Conservation (phyloP, 2,329 filamentous ascomycete species). For the Fusarium mundagurra region DNA sequence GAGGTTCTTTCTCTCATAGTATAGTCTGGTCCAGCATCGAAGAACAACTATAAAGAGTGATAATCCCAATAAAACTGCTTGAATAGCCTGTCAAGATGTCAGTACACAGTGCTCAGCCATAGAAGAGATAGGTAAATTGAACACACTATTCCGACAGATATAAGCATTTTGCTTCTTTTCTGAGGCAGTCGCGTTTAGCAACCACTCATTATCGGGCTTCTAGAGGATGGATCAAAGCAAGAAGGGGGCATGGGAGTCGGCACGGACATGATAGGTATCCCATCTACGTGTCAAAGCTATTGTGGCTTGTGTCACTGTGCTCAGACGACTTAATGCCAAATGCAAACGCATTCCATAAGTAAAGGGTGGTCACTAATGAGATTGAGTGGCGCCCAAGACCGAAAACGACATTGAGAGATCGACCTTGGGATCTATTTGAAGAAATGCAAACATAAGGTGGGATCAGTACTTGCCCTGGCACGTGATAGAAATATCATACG, state of each 20-base stretch:
- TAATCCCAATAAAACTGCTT: neutral
- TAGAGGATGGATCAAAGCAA: neutral
- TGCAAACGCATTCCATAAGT: neutral
- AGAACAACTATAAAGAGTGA: neutral
- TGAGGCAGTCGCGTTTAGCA: neutral
- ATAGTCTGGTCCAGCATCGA: neutral
- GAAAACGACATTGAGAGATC: no score
- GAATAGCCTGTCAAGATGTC: neutral
- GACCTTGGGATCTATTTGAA: no score
- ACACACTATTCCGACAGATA: neutral
- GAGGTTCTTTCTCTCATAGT: neutral
- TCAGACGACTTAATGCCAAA: neutral
- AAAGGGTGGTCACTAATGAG: rapidly evolving
- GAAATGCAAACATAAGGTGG: no score
- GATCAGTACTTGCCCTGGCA: no score
- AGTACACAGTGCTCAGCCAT: neutral
- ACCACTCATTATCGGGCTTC: neutral
- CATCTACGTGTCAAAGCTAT: neutral
- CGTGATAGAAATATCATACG: no score
- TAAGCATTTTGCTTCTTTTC: neutral
- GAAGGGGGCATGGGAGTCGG: neutral
- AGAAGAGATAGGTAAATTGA: neutral
- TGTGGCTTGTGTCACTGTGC: neutral
- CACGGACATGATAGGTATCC: neutral
- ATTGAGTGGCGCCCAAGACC: neutral